These are phyloP conservation scores for Collybia nuda DNA, from an alignment of 768 basidiomycete genomes.

Conservation along the genomic window DNA sequence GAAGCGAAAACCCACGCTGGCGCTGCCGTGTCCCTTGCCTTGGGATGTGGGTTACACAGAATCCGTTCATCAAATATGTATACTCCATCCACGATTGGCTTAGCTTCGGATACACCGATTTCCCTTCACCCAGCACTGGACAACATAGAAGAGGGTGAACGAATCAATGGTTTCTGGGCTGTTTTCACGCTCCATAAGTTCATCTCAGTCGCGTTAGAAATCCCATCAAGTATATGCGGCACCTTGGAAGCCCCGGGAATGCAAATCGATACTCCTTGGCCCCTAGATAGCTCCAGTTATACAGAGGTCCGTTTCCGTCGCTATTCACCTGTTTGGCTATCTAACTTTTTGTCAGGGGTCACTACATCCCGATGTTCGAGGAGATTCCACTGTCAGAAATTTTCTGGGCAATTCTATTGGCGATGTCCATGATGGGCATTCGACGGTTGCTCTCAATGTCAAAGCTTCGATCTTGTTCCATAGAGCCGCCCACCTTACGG, in stretches of 20 bases:
- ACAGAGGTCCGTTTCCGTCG: constrained; percentile 28
- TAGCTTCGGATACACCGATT: constrained; percentile 42
- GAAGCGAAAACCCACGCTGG: constrained; percentile 61
- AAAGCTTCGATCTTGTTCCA: constrained; percentile 63
- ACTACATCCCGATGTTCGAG: constrained; percentile 42
- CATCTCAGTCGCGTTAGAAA: constrained; percentile 52
- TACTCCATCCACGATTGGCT: constrained; percentile 33
- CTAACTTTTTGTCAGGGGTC: constrained; percentile 34
- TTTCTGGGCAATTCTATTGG: constrained; percentile 41
- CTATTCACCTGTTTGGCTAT: constrained; percentile 2
- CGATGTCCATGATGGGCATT: constrained; percentile 30
- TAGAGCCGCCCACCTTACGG: constrained; percentile 52
- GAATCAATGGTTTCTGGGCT: constrained; percentile 68
- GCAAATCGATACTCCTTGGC: constrained; percentile 56
- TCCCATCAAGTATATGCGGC: constrained; percentile 52
- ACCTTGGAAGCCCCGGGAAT: constrained; percentile 49
- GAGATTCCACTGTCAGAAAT: constrained; percentile 46
- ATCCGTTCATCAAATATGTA: constrained; percentile 36
- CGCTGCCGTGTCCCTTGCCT: constrained; percentile 49
- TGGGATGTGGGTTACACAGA: constrained; percentile 48
- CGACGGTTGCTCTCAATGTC: constrained; percentile 40
- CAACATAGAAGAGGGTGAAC: constrained; percentile 60
- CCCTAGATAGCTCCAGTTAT: constrained; percentile 39
- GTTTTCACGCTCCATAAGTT: constrained; percentile 59
- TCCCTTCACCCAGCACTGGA: constrained; percentile 39